Percentiles rank a stretch among this genome's conserved stretches.
These are phyloP conservation scores for Pseudogymnoascus sp. DNA, from an alignment of 2,329 filamentous ascomycete species.

Conservation along the genomic window DNA sequence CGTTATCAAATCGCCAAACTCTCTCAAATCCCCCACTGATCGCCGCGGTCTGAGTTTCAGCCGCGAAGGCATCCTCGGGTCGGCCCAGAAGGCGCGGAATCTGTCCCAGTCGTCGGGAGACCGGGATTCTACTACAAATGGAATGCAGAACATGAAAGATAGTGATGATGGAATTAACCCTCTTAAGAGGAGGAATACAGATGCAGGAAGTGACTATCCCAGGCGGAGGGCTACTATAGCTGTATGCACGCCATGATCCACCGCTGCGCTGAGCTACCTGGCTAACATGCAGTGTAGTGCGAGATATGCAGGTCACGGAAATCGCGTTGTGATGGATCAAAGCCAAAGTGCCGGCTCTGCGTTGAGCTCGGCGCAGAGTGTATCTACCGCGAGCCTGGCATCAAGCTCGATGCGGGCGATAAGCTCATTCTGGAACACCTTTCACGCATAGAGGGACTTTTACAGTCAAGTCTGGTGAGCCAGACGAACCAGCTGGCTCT, in stretches of 20 bases:
- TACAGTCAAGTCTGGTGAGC: constrained; percentile 59
- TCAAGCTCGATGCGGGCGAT: constrained; percentile 80
- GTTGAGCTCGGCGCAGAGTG: constrained; percentile 75
- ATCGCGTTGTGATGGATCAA: constrained; percentile 68
- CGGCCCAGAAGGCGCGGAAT: constrained; percentile 46
- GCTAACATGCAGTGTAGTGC: constrained; percentile 43
- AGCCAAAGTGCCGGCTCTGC: constrained; percentile 79
- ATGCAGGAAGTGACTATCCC: constrained; percentile 54
- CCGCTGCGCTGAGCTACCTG: constrained; percentile 4
- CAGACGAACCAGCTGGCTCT: constrained; percentile 44
- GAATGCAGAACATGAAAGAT: constrained; percentile 33
- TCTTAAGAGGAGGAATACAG: constrained; percentile 53
- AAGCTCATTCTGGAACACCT: constrained; percentile 77
- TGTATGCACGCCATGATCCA: constrained; percentile 36
- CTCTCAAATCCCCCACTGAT: constrained; percentile 44
- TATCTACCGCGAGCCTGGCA: constrained; percentile 75
- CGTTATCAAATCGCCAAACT: constrained; percentile 19
- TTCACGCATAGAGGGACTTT: constrained; percentile 65
- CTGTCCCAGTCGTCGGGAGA: constrained; percentile 47
- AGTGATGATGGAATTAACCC: constrained; percentile 50
- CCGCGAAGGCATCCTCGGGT: constrained; percentile 45
- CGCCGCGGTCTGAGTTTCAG: constrained; percentile 42
- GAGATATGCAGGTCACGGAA: constrained; percentile 76
- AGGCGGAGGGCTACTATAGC: constrained; percentile 57
- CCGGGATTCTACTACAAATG: constrained; percentile 35